Percentiles rank a stretch among this genome's conserved stretches.
Conservation (phyloP, 1,284 basidiomycete genomes). For the Ganoderma multipileum region DNA sequence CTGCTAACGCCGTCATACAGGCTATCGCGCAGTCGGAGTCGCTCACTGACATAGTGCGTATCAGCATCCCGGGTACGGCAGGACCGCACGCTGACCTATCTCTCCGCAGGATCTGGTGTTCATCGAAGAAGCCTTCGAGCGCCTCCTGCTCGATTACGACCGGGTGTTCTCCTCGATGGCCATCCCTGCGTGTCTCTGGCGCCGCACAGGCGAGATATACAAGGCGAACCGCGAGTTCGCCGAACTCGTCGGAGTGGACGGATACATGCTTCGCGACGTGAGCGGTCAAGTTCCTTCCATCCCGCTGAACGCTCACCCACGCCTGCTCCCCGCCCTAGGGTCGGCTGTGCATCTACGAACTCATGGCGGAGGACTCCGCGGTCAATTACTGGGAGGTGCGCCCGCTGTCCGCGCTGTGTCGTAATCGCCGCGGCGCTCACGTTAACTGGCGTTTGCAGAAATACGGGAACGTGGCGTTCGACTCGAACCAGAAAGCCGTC, state of each 20-base stretch:
- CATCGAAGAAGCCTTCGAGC: conserved; percentile 97
- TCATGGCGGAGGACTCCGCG: conserved; percentile 95
- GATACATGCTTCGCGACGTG: conserved; percentile 82
- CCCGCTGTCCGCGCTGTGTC: conserved; percentile 2
- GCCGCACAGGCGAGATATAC: conserved; percentile 97
- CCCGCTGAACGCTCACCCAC: conserved; percentile 26
- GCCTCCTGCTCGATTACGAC: conserved; percentile 94
- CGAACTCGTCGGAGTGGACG: conserved; percentile 85
- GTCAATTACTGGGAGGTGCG: conserved; percentile 97
- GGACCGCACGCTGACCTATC: conserved; percentile 19
- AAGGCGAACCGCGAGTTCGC: conserved; percentile 97
- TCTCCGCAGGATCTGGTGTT: conserved; percentile 86
- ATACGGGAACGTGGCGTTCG: conserved; percentile 95
- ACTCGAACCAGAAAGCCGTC: conserved; percentile 88
- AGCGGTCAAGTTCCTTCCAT: conserved; percentile 40
- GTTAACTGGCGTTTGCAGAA: conserved; percentile 56
- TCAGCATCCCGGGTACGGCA: background rate
- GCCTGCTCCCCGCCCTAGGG: conserved; percentile 55
- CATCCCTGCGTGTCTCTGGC: conserved; percentile 96
- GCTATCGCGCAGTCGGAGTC: conserved; percentile 82
- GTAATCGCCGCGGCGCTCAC: conserved; percentile 1
- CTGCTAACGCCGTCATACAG: conserved; percentile 44
- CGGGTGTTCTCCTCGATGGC: conserved; percentile 96
- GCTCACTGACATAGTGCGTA: conserved; percentile 81
- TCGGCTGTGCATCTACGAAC: conserved; percentile 94